Conservation (phyloP, 225 moss, liverwort and hornwort genomes). For the Bryum argenteum region DNA sequence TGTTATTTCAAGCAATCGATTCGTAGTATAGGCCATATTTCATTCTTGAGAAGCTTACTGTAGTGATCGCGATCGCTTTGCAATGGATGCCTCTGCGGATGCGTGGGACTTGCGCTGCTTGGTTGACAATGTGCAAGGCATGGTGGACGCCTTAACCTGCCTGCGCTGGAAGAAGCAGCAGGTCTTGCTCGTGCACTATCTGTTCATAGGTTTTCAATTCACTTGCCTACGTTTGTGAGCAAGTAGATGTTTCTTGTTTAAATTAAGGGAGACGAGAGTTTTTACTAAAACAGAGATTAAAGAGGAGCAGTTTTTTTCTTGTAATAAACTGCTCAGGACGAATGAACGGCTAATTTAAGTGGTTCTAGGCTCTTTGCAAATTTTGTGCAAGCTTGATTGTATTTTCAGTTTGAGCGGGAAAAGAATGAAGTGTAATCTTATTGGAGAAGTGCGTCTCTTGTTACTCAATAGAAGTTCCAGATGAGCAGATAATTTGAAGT, state of each 20-base stretch:
- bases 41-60: not conserved
- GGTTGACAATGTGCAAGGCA: slow-evolving; percentile 96
- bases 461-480: too few relatives aligned
- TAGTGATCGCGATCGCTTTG: slow-evolving; percentile 19
- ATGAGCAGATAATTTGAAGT: too few relatives aligned
- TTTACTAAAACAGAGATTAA: too few relatives aligned
- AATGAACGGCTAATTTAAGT: too few relatives aligned
- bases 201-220: not conserved
- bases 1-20: too few relatives aligned
- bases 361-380: not conserved
- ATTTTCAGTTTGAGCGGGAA: not conserved
- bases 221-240: too few relatives aligned
- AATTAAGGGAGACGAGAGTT: too few relatives aligned
- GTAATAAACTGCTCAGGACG: not conserved
- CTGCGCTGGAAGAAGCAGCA: slow-evolving; percentile 99
- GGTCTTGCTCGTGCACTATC: slow-evolving; percentile 38
- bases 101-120: slow-evolving; percentile 74
- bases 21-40: too few relatives aligned
- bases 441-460: too few relatives aligned
- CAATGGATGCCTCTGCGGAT: slow-evolving; percentile 34
- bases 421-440: too few relatives aligned
- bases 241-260: too few relatives aligned
- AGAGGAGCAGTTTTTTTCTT: not conserved
- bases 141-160: slow-evolving; percentile 96
- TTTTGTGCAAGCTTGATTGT: not conserved